Evolutionary conservation across 2,329 filamentous ascomycete species (phyloP).

Genomic region (Exophiala phaeomuriformis): DNA sequence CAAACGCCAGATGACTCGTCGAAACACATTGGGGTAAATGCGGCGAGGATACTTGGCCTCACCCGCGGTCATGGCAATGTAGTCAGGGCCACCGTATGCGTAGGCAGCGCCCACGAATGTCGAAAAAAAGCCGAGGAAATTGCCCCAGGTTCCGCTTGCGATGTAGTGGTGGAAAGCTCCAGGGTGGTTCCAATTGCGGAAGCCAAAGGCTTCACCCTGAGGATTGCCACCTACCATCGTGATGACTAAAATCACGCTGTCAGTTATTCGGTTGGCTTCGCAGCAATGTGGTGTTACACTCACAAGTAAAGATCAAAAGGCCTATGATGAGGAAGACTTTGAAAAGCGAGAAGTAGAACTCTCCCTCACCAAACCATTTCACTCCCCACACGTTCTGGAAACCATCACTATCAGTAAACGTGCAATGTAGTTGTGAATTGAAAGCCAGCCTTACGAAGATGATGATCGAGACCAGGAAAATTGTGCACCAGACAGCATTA

Average conservation of each 20-base stretch:
- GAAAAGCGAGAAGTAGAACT: constrained; percentile 71
- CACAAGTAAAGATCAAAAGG: constrained; percentile 60
- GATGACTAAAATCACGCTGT: constrained; percentile 38
- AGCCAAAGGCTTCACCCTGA: constrained; percentile 65
- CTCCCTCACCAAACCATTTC: constrained; percentile 65
- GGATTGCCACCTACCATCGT: constrained; percentile 67
- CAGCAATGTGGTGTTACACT: too few relatives aligned
- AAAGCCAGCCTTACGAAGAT: too few relatives aligned
- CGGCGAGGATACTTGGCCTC: constrained; percentile 53
- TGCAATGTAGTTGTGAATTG: too few relatives aligned
- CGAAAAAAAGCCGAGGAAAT: constrained; percentile 47
- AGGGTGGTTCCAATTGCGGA: constrained; percentile 61
- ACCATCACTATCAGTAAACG: too few relatives aligned
- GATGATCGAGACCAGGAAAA: neutral
- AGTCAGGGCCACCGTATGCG: constrained; percentile 52
- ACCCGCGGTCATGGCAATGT: constrained; percentile 57
- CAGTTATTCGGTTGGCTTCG: too few relatives aligned
- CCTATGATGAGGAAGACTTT: constrained; percentile 69
- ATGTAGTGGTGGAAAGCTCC: constrained; percentile 54
- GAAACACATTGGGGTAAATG: constrained; percentile 49
- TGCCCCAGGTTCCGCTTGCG: constrained; percentile 21
- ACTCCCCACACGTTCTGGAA: constrained; percentile 60
- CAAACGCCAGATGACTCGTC: constrained; percentile 56
- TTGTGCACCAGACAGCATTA: neutral
- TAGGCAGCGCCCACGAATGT: constrained; percentile 64